phyloP scores from a whole-genome alignment of 495 filamentous ascomycete genomes.

The Penicillium parvum region DNA sequence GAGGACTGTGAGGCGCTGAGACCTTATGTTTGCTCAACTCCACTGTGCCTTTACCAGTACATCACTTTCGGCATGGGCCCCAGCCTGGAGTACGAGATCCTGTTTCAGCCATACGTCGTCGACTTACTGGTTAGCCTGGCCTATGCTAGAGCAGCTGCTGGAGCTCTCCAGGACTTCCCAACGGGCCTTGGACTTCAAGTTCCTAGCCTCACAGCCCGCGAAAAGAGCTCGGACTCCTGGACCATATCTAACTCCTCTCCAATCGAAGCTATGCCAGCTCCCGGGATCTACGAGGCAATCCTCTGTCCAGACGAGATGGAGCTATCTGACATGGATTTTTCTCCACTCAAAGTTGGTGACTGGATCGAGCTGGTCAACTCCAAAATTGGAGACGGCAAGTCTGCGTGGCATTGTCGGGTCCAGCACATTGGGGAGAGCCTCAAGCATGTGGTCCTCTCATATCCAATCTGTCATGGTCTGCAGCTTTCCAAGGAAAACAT shows the following conservation, averaged over 20 bases:
- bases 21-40: conserved; percentile 81
- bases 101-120: conserved; percentile 75
- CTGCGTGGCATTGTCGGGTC: conserved; percentile 24
- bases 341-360: conserved; percentile 44
- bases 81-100: conserved; percentile 78
- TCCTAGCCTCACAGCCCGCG: conserved; percentile 30
- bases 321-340: conserved; percentile 31
- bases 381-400: conserved; percentile 9
- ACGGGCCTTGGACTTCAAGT: conserved; percentile 64
- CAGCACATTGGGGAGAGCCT: conserved; percentile 2
- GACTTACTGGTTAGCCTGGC: conserved; percentile 84
- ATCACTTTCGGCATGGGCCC: conserved; percentile 84
- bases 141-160: conserved; percentile 53
- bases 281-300: conserved; percentile 1
- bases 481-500: background rate
- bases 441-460: conserved; percentile 12
- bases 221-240: background rate
- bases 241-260: background rate
- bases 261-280: background rate
- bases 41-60: conserved; percentile 86
- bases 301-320: conserved; percentile 35
- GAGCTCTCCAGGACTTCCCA: conserved; percentile 57
- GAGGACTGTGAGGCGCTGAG: conserved; percentile 78
- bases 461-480: background rate
- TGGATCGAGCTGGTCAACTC: conserved; percentile 50